Conservation (phyloP, 345 rosid genomes). For the Mercurialis annua region DNA sequence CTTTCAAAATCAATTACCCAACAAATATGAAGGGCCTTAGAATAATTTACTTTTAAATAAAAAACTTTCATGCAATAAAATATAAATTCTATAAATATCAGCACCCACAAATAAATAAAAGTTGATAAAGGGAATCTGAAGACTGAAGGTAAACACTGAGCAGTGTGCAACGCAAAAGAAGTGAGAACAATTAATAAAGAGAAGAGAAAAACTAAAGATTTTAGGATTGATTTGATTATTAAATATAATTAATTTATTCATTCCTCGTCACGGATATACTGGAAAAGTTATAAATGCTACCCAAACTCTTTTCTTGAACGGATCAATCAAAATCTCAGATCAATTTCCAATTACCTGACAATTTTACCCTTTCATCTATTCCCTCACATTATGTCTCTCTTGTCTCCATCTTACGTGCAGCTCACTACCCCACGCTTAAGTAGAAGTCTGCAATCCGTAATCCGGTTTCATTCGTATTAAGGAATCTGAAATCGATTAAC, state of each 20-base stretch:
- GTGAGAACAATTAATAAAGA: neutral
- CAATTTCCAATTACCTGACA: neutral
- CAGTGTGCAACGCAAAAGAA: neutral
- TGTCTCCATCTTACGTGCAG: slow-evolving; percentile 34
- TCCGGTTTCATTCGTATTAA: too few species aligned
- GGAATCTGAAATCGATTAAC: too few species aligned
- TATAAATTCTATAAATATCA: too few species aligned
- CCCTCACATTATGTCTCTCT: slow-evolving; percentile 10
- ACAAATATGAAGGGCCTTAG: too few species aligned
- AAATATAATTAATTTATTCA: neutral
- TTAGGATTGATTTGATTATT: too few species aligned
- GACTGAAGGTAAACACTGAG: neutral
- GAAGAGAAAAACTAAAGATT: neutral
- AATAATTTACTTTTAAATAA: too few species aligned
- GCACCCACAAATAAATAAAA: neutral
- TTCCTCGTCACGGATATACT: slow-evolving; percentile 22
- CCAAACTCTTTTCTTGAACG: neutral
- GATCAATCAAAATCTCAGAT: slow-evolving; percentile 4
- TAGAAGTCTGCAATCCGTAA: too few species aligned
- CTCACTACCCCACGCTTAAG: slow-evolving; percentile 16
- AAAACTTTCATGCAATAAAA: too few species aligned
- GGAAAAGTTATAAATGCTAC: neutral
- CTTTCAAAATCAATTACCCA: too few species aligned
- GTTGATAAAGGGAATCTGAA: neutral
- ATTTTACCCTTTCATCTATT: neutral